Evolutionary conservation across 169 alveolate genomes (phyloP), one percentile per base, ranked within the genome.

Genomic region (Plasmodium gaboni): DNA sequence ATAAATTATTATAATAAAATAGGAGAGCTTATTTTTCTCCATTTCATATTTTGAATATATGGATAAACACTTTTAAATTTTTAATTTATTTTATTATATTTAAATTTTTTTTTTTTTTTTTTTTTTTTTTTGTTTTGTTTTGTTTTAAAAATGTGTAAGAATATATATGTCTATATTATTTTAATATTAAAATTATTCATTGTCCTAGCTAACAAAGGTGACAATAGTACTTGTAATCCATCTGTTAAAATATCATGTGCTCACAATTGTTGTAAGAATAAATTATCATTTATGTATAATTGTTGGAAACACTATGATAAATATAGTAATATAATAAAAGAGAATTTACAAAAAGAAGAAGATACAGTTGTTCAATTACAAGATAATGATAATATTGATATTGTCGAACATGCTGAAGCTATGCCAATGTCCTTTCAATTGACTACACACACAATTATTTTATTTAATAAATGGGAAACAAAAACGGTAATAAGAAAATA

Each of bases 371-470:
- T 15, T n/a, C 74, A 26, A 48, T 57, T 24, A 38, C 15, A 64
- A 6, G 76, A 57, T 48, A 12, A 26, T 2, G 28, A 74, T 32
- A 44, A 76, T 10, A 46, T 50, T 46, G 26, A 55, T 46, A 19
- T 22, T 15, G 67, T 55, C 42, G 38, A 32, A 13, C 53, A 65
- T 17, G 28, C 17, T 19, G 42, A 59, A 69, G 8, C 89, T 1
- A 76, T 76, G 89, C 89, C 89, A 19, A 76, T 76, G 89, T 64
- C 89, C 19, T 76, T 76, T 64, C 89, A 76, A 12, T 13, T 51
- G 64, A 46, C 89, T 9, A 76, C 76, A 17, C 89, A 76, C 32
- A 76, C 89, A 28, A 76, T 76, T n/a, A 76, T 76, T 32, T 76
- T 76, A 69, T 76, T 76, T 57, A 76, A 76, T 15, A 64, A 50